phyloP scores from a whole-genome alignment of 768 basidiomycete species.

The Hemileccinum impolitum region DNA sequence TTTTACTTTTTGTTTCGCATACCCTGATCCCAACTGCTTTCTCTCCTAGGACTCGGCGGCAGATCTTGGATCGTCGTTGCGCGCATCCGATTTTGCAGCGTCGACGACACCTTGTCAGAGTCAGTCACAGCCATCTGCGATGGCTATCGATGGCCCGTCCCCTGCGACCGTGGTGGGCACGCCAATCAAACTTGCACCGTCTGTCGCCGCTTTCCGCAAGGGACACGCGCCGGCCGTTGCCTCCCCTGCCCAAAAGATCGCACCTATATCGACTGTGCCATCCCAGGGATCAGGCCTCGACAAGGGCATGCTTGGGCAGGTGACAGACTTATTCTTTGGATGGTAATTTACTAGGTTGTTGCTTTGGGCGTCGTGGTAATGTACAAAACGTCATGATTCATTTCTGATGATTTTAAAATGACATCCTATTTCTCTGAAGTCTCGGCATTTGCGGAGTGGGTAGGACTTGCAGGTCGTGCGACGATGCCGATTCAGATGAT shows the following conservation, averaged over 20 bases:
- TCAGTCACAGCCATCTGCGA: slow-evolving; percentile 36
- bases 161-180: slow-evolving; percentile 54
- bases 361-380: neutral
- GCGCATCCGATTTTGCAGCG: slow-evolving; percentile 15
- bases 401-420: neutral
- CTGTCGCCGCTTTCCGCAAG: slow-evolving; percentile 68
- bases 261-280: slow-evolving; percentile 4
- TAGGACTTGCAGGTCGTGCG: no score
- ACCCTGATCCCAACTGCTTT: slow-evolving; percentile 3
- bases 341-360: slow-evolving; percentile 50
- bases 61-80: slow-evolving; percentile 43
- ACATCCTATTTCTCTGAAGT: neutral
- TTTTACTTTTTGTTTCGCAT: neutral
- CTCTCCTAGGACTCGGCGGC: slow-evolving; percentile 51
- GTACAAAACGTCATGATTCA: neutral
- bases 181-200: slow-evolving; percentile 69
- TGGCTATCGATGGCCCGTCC: slow-evolving; percentile 46
- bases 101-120: slow-evolving; percentile 8
- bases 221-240: slow-evolving; percentile 28
- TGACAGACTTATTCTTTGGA: slow-evolving; percentile 78
- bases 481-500: no score
- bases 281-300: slow-evolving; percentile 35
- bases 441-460: neutral
- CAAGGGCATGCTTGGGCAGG: slow-evolving; percentile 67
- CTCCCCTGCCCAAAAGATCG: slow-evolving; percentile 23